Evolutionary conservation across 2,329 filamentous ascomycete genomes (phyloP).

Genomic region (Ascosphaera apis): DNA sequence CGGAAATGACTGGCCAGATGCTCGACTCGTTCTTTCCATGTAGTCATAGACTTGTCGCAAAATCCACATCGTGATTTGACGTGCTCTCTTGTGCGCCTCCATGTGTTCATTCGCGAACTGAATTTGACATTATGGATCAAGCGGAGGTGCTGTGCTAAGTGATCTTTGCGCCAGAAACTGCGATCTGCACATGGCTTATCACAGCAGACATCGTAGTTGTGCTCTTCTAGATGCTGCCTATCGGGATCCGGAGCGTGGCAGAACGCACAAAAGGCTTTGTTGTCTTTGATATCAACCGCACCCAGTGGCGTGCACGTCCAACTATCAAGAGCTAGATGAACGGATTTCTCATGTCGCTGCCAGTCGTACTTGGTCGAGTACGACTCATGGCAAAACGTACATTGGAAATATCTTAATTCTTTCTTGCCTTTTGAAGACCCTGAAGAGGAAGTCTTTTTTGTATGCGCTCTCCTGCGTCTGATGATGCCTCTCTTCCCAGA

Average conservation of each 20-base stretch:
- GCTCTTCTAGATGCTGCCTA: conserved; percentile 32
- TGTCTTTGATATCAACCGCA: conserved; percentile 24
- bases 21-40: conserved; percentile 22
- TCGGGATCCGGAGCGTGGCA: conserved; percentile 31
- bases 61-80: conserved; percentile 28
- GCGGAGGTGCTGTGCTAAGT: conserved; percentile 36
- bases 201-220: conserved; percentile 35
- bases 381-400: conserved; percentile 34
- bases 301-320: conserved; percentile 38
- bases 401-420: conserved; percentile 25
- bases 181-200: conserved; percentile 36
- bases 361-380: conserved; percentile 36
- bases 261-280: conserved; percentile 34
- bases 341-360: conserved; percentile 34
- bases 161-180: conserved; percentile 40
- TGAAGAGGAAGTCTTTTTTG: conserved; percentile 27
- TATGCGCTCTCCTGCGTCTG: conserved; percentile 34
- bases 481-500: conserved; percentile 35
- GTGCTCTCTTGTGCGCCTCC: conserved; percentile 32
- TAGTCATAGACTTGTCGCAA: conserved; percentile 17
- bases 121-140: conserved; percentile 37
- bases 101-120: conserved; percentile 31
- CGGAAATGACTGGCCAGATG: conserved; percentile 20
- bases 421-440: conserved; percentile 18
- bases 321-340: conserved; percentile 32